Evolutionary conservation across 2,329 filamentous ascomycete genomes (phyloP).

Genomic region (Zopfia rhizophila): DNA sequence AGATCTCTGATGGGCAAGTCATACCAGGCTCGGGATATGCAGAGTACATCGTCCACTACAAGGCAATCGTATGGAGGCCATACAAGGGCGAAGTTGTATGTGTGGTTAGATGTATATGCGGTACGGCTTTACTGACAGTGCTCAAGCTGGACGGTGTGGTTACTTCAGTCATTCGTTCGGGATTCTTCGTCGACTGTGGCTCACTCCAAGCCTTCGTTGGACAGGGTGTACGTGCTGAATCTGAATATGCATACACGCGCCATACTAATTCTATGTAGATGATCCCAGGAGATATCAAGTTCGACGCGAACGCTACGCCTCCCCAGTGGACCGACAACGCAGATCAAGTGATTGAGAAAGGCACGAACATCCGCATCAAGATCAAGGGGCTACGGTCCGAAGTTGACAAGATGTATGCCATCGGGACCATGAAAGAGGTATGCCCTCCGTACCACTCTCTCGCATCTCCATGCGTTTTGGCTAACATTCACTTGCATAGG

Average conservation of each 20-base stretch:
- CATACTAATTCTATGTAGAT: conserved; percentile 64
- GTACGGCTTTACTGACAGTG: conserved; percentile 32
- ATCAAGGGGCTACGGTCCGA: conserved; percentile 94
- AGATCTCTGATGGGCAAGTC: conserved; percentile 93
- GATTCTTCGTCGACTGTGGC: conserved; percentile 88
- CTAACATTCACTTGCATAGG: conserved; percentile 38
- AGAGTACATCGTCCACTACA: conserved; percentile 94
- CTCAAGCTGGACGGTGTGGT: conserved; percentile 90
- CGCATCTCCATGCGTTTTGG: conserved; percentile 9
- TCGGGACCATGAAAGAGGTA: conserved; percentile 92
- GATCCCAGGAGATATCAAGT: conserved; percentile 92
- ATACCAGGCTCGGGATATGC: conserved; percentile 90
- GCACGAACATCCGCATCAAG: conserved; percentile 92
- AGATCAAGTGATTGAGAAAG: conserved; percentile 92
- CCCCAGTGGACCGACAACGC: conserved; percentile 96
- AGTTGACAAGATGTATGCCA: conserved; percentile 94
- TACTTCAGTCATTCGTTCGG: conserved; percentile 87
- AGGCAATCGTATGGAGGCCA: conserved; percentile 95
- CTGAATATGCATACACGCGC: conserved; percentile 25
- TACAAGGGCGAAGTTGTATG: conserved; percentile 98
- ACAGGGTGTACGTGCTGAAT: conserved; percentile 71
- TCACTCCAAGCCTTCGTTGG: conserved; percentile 83
- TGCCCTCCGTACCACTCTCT: conserved; percentile 8
- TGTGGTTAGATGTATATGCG: conserved; percentile 21
- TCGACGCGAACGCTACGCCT: conserved; percentile 95